phyloP scores from a whole-genome alignment of 2,329 filamentous ascomycete species.

The Drechslerella coelobrocha region DNA sequence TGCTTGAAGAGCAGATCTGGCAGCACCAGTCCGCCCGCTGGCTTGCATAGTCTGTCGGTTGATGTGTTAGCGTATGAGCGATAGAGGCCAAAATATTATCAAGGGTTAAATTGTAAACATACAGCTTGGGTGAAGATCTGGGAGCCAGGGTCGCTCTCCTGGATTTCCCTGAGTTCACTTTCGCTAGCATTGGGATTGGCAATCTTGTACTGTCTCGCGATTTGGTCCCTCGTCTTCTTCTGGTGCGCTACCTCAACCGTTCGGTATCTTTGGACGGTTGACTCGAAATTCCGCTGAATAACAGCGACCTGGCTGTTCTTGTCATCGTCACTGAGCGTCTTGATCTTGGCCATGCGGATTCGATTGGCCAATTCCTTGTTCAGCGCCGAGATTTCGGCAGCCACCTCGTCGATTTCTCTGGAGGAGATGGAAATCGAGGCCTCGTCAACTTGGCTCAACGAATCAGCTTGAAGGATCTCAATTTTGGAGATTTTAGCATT shows the following conservation, averaged over 20 bases:
- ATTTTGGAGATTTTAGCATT: constrained; percentile 75
- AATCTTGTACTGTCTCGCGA: constrained; percentile 88
- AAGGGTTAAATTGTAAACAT: constrained; percentile 55
- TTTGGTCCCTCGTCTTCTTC: constrained; percentile 79
- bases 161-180: constrained; percentile 76
- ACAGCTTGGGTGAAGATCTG: constrained; percentile 86
- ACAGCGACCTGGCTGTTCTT: constrained; percentile 82
- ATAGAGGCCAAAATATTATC: not conserved
- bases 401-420: constrained; percentile 74
- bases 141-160: constrained; percentile 70
- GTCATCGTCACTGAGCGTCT: constrained; percentile 74
- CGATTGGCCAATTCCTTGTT: constrained; percentile 81
- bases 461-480: constrained; percentile 72
- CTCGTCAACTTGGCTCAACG: constrained; percentile 77
- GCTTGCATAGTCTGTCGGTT: constrained; percentile 55
- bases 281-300: constrained; percentile 79
- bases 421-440: constrained; percentile 70
- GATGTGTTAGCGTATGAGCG: constrained; percentile 8
- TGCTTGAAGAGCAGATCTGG: constrained; percentile 77
- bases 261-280: constrained; percentile 82
- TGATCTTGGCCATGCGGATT: constrained; percentile 81
- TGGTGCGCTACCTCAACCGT: constrained; percentile 79
- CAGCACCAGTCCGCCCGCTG: constrained; percentile 76
- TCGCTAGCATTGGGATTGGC: constrained; percentile 82
- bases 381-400: constrained; percentile 78